Evolutionary conservation across 2,329 filamentous ascomycete species (phyloP).

Genomic region (Talaromyces sp.): DNA sequence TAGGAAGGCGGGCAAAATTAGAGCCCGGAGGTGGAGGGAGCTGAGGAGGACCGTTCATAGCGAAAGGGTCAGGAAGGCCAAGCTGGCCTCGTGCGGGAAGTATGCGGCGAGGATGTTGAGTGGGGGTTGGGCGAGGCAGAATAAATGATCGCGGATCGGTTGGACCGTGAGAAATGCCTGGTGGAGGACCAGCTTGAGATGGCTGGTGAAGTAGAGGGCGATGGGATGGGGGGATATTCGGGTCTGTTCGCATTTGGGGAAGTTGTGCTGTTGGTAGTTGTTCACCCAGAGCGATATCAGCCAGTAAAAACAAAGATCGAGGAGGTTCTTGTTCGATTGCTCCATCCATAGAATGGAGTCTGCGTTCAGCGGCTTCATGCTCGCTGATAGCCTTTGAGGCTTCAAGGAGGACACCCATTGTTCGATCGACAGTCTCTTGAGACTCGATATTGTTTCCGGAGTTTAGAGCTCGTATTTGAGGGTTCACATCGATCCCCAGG

Average conservation of each 20-base stretch:
- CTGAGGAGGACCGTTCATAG: conserved; percentile 39
- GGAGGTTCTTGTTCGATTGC: conserved; percentile 18
- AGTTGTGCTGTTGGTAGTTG: conserved; percentile 27
- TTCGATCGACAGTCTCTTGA: conserved; percentile 27
- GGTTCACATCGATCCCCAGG: conserved; percentile 41
- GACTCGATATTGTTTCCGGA: conserved; percentile 26
- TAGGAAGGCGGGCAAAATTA: conserved; percentile 37
- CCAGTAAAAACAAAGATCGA: conserved; percentile 38
- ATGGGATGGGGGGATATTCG: conserved; percentile 49
- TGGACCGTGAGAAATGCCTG: conserved; percentile 26
- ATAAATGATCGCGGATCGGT: conserved; percentile 37
- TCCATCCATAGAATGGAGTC: conserved; percentile 9
- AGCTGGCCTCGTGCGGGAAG: conserved; percentile 40
- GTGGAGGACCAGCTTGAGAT: conserved; percentile 18
- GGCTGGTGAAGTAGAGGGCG: conserved; percentile 37
- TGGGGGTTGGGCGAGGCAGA: conserved; percentile 25
- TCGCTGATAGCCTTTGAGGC: conserved; percentile 29
- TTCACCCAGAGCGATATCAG: conserved; percentile 33
- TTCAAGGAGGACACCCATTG: conserved; percentile 31
- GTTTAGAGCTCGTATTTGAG: conserved; percentile 42
- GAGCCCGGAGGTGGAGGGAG: conserved; percentile 45
- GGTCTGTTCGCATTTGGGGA: conserved; percentile 46
- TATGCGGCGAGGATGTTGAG: conserved; percentile 40
- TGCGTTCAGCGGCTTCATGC: neutral
- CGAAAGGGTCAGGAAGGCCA: conserved; percentile 42